phyloP scores from a whole-genome alignment of 805 yeast genomes.

The Zygotorulaspora sp. region DNA sequence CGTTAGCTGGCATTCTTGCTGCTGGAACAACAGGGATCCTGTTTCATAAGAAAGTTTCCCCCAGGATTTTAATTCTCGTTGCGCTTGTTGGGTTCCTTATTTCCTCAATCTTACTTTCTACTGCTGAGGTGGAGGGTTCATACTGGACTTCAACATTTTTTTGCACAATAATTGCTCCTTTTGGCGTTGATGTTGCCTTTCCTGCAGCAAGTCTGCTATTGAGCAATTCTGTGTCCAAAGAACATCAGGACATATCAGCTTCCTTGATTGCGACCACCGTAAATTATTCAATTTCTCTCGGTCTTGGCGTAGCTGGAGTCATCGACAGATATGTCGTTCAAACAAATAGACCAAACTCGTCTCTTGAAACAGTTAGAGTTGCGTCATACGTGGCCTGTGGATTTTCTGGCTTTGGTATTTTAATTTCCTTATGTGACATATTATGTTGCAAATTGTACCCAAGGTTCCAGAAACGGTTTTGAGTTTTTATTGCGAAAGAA shows the following conservation, averaged over 20 bases:
- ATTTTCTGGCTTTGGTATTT: constrained; percentile 1
- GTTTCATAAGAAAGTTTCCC: constrained; percentile 1
- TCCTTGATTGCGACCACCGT: constrained; percentile 2
- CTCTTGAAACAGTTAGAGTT: background rate
- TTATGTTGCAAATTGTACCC: too few species aligned
- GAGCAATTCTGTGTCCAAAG: constrained; percentile 32
- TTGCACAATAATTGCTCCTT: constrained; percentile 44
- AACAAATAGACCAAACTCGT: background rate
- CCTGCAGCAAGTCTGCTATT: constrained; percentile 59
- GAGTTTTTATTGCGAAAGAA: too few species aligned
- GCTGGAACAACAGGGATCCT: constrained; percentile 32
- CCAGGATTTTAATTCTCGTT: background rate
- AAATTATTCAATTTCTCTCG: constrained; percentile 29
- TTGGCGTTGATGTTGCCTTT: constrained; percentile 65
- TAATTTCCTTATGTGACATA: background rate
- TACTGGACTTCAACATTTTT: constrained; percentile 55
- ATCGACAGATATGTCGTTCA: background rate
- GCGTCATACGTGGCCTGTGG: constrained; percentile 1
- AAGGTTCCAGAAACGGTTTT: too few species aligned
- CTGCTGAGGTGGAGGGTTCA: constrained; percentile 47
- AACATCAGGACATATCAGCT: constrained; percentile 3
- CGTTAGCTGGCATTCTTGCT: constrained; percentile 48
- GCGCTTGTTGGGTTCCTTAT: constrained; percentile 2
- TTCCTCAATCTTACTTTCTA: constrained; percentile 38
- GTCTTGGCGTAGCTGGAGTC: constrained; percentile 56